Percentiles rank a stretch among this genome's conserved stretches.
Conservation (phyloP, 2,329 filamentous ascomycete species). For the Penicillium olsonii region DNA sequence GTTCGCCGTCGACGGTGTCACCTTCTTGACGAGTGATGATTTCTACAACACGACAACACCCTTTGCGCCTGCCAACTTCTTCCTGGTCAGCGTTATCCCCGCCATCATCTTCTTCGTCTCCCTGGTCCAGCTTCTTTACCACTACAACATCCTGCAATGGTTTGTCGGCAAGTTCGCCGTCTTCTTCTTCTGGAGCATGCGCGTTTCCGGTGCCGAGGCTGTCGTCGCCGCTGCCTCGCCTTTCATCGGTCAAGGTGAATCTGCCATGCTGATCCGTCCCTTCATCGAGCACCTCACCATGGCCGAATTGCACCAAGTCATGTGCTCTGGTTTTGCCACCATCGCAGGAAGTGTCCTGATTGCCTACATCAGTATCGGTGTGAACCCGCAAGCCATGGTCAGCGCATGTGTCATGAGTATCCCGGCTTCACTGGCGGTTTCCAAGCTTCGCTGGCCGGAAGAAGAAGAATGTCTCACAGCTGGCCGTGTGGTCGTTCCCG, state of each 20-base stretch:
- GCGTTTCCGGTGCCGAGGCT: conserved; percentile 87
- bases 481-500: conserved; percentile 76
- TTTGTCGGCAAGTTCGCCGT: conserved; percentile 82
- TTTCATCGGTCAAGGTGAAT: conserved; percentile 93
- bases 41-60: conserved; percentile 24
- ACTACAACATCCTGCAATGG: conserved; percentile 82
- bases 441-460: conserved; percentile 87
- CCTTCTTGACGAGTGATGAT: conserved; percentile 64
- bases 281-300: conserved; percentile 83
- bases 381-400: conserved; percentile 81
- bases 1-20: conserved; percentile 72
- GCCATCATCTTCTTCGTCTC: conserved; percentile 96
- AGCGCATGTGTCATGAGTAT: conserved; percentile 96
- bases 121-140: conserved; percentile 83
- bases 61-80: conserved; percentile 57
- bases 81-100: conserved; percentile 78
- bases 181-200: conserved; percentile 89
- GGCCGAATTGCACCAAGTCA: conserved; percentile 87
- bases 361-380: conserved; percentile 79
- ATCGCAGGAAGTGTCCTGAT: conserved; percentile 87
- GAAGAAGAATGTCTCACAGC: conserved; percentile 82
- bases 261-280: conserved; percentile 85
- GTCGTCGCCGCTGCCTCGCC: conserved; percentile 90
- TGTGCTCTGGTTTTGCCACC: conserved; percentile 90
- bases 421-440: conserved; percentile 83